Percentiles rank a stretch among this genome's conserved stretches.
These are phyloP conservation scores for Yamadazyma akitaensis DNA, from an alignment of 805 yeast species.

Conservation along the genomic window DNA sequence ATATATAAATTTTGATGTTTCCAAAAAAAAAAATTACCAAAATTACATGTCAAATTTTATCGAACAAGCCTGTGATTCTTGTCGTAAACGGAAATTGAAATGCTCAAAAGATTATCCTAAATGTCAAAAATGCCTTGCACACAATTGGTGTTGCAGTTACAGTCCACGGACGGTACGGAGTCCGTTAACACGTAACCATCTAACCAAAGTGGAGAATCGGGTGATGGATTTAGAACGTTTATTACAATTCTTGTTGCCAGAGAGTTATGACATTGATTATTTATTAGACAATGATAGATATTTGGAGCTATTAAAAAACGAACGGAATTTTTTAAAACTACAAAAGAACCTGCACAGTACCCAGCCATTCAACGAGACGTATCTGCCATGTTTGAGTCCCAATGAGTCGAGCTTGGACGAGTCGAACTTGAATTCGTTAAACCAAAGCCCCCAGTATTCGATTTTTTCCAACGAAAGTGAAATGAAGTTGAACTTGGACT, in stretches of 20 bases:
- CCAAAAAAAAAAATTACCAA: background rate
- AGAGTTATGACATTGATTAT: slow-evolving; percentile 19
- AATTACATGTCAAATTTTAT: slow-evolving; percentile 7
- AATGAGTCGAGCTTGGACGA: too few species aligned
- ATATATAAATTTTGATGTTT: background rate
- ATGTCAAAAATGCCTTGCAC: slow-evolving; percentile 70
- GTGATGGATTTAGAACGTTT: slow-evolving; percentile 29
- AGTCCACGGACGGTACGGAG: slow-evolving; percentile 77
- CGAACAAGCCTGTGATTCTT: slow-evolving; percentile 76
- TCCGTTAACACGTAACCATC: slow-evolving; percentile 76
- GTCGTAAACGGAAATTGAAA: slow-evolving; percentile 73
- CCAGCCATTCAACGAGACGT: too few species aligned
- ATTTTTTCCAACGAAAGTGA: slow-evolving; percentile 15
- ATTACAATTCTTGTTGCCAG: slow-evolving; percentile 31
- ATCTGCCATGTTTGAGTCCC: too few species aligned
- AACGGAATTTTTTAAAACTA: background rate
- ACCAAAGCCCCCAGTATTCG: slow-evolving; percentile 16
- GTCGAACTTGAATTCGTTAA: slow-evolving; percentile 6
- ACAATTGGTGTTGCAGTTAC: slow-evolving; percentile 71
- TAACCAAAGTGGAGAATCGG: slow-evolving; percentile 67
- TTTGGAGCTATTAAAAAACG: slow-evolving; percentile 10
- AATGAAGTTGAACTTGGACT: slow-evolving; percentile 6
- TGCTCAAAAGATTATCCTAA: slow-evolving; percentile 78
- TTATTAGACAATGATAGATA: slow-evolving; percentile 15
- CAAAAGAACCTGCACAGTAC: background rate